Evolutionary conservation across 768 basidiomycete species (phyloP), one percentile per base, ranked within the genome.

Genomic region (Daedaleopsis nitida): DNA sequence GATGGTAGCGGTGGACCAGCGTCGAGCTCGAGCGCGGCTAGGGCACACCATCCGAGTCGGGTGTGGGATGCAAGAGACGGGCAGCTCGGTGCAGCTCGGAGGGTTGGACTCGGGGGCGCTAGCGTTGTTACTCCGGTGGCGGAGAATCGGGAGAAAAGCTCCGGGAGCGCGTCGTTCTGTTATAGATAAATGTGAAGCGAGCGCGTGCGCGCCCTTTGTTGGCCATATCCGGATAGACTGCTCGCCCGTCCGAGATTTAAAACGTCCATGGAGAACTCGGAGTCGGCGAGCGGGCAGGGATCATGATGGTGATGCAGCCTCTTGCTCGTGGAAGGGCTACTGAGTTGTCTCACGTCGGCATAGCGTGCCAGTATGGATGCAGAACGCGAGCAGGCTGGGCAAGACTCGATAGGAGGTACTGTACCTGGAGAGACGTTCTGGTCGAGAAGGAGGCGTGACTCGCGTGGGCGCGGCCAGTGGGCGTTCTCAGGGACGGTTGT

Each of bases 401-500:
- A 13, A 11, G 39, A 42, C 39, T 42, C 39, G 39, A 42, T 42
- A 42, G 39, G 39, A 38, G 37, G 14, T 8, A 14, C 37, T 38
- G 37, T 38, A 8, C 37, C 8, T 38, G 37, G 37, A 42, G 27
- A 32, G 4, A 3, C 44, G n/a, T 45, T 45, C 21, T 45, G 44
- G n/a, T 21, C 17, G 17, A 17, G 21, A 16, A 3, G 49, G 19
- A n/a, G 37, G 16, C 14, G 23, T 14, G 34, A 45, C 42, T 42
- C 48, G 38, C 12, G 59, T 44, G 54, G 44, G 34, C 16, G 53
- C 12, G 38, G 27, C 3, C 27, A 52, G 39, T 47, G 52, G 60
- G 60, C 60, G 39, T 48, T 10, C 39, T 52, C 62, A 63, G 62
- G 62, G 62, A 55, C 57, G 57, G 23, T 32, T 17, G 54, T 24